phyloP scores from a whole-genome alignment of 352 stramenopile species.

The Phytophthora foliorum region DNA sequence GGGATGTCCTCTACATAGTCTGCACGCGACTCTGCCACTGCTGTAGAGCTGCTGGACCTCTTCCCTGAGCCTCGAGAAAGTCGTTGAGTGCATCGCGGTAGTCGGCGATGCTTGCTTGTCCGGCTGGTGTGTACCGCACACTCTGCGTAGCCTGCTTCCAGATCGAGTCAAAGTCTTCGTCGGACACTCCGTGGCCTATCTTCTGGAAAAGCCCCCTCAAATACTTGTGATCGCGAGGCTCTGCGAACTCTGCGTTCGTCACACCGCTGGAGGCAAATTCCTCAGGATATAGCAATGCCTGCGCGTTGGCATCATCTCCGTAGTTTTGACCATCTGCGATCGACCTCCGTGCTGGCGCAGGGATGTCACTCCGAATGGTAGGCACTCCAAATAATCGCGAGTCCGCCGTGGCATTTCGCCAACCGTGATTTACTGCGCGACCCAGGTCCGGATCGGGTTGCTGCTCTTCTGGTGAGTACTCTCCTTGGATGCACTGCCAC shows the following conservation, averaged over 20 bases:
- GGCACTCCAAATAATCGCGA: slow-evolving; percentile 83
- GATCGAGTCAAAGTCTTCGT: slow-evolving; percentile 78
- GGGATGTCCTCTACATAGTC: slow-evolving; percentile 23
- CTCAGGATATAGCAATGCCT: slow-evolving; percentile 88
- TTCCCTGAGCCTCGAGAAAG: slow-evolving; percentile 64
- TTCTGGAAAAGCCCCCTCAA: slow-evolving; percentile 74
- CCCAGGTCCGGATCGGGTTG: slow-evolving; percentile 87
- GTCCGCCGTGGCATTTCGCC: slow-evolving; percentile 78
- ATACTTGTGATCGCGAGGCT: slow-evolving; percentile 66
- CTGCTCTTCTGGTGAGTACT: slow-evolving; percentile 86
- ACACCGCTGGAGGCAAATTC: slow-evolving; percentile 85
- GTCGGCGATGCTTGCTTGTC: slow-evolving; percentile 66
- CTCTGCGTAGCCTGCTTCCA: slow-evolving; percentile 65
- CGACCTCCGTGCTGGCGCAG: slow-evolving; percentile 69
- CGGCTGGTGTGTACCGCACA: slow-evolving; percentile 53
- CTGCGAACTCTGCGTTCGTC: slow-evolving; percentile 85
- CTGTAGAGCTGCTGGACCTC: slow-evolving; percentile 50
- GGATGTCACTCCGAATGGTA: slow-evolving; percentile 89
- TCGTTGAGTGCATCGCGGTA: slow-evolving; percentile 84
- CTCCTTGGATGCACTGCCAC: slow-evolving; percentile 84
- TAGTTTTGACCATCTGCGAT: slow-evolving; percentile 94
- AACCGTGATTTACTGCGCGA: slow-evolving; percentile 83
- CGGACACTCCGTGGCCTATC: slow-evolving; percentile 68
- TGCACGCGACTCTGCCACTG: slow-evolving; percentile 61
- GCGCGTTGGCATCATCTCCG: slow-evolving; percentile 83